Evolutionary conservation across 2,329 filamentous ascomycete genomes (phyloP).

Genomic region (Sporothrix euskadiensis): DNA sequence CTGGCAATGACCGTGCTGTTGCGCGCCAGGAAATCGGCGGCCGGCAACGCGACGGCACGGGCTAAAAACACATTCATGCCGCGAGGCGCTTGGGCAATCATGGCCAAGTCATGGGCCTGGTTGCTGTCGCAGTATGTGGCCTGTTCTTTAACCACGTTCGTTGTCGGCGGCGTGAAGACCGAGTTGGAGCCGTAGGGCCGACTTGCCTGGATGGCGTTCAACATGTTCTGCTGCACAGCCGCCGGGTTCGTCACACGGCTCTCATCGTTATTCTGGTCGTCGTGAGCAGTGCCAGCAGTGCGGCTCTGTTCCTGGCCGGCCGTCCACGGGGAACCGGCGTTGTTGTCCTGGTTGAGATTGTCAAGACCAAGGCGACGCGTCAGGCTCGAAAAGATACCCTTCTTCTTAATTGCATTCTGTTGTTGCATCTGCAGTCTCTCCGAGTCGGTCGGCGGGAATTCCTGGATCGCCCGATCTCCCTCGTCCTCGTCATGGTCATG

Average conservation of each 20-base stretch:
- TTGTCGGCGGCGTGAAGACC: conserved; percentile 71
- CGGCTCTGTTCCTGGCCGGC: not conserved
- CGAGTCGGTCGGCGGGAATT: conserved; percentile 36
- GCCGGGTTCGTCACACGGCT: conserved; percentile 61
- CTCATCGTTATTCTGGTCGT: conserved; percentile 41
- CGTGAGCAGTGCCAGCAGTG: not conserved
- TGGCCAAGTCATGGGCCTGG: conserved; percentile 70
- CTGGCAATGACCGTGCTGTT: conserved; percentile 64
- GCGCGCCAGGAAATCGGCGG: conserved; percentile 58
- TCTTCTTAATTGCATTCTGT: not conserved
- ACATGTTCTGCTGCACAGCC: conserved; percentile 67
- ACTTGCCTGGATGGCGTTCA: conserved; percentile 76
- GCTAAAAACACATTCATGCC: conserved; percentile 74
- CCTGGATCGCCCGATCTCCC: conserved; percentile 50
- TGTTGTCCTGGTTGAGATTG: conserved; percentile 36
- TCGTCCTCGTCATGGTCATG: conserved; percentile 49
- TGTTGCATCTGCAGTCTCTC: conserved; percentile 37
- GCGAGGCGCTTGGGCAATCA: conserved; percentile 67
- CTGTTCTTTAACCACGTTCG: conserved; percentile 75
- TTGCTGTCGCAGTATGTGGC: conserved; percentile 82
- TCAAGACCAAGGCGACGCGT: conserved; percentile 70
- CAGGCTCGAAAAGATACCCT: conserved; percentile 67
- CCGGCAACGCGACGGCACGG: conserved; percentile 52
- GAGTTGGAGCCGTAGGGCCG: conserved; percentile 71
- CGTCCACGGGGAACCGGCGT: not conserved